Base-by-base conservation (phyloP, 1,284 basidiomycete species). In the Ganoderma meredithae region DNA sequence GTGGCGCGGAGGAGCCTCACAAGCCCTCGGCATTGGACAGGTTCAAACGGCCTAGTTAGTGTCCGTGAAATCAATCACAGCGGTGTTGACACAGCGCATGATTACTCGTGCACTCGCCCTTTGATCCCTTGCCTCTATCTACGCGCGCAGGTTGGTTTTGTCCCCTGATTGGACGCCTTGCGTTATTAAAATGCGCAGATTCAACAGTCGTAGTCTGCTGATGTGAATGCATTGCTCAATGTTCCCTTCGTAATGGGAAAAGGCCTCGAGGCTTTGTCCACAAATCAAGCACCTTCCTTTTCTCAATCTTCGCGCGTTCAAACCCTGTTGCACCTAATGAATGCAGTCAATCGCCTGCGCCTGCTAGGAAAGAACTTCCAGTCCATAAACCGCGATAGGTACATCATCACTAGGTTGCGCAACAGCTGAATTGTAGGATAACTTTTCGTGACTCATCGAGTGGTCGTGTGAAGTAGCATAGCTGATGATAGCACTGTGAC, bases 11-110 rank as follows among this genome's bases (percentile, higher is more conserved):
- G 53, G 79, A 80, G 73, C 78, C 78, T 13, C 77, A 74, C 69
- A 87, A 88, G 73, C 82, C 85, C 1, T 90, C 90, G 40, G 91
- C 90, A 17, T 79, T 93, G 66, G 90, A 93, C 82, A 84, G 91
- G 12, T 93, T 93, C 80, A 76, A 73, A 62, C 71, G 76, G 25
- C 27, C 73, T 10, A 67, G 65, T 36, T 72, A 69, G 47, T 59
- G 60, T 43, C 44, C 19, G 10, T n/a, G 2, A 55, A 6, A 31
- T 31, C 27, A 31, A 3, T 3, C 27, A 31, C 27, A 3, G 3
- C 27, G 15, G 3, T 19, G 27, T 19, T 33, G 13, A 7, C 33
- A 2, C 27, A 36, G 15, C 41, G 13, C 9, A 12, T 36, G 19
- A 25, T 10, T 33, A 9, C 40, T 41, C 22, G 13, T 44, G 31